Conservation (phyloP, 2,329 filamentous ascomycete species). For the Fusarium brachygibbosum region DNA sequence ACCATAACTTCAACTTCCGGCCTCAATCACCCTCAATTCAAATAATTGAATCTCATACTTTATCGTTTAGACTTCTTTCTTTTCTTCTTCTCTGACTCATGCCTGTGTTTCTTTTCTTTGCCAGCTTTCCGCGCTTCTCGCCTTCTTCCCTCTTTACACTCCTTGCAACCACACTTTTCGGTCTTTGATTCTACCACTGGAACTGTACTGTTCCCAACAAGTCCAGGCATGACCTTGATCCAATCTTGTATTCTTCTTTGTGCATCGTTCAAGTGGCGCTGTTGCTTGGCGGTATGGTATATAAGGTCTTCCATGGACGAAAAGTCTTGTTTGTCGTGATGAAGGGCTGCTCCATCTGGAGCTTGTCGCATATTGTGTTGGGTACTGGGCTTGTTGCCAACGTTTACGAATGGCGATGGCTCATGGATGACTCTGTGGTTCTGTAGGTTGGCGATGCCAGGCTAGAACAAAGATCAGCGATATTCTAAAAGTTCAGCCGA, state of each 20-base stretch:
- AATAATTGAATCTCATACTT: neutral
- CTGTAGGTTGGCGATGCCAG: neutral
- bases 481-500: neutral
- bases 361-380: neutral
- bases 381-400: neutral
- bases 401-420: neutral
- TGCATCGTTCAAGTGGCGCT: slow-evolving; percentile 26
- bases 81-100: slow-evolving; percentile 2
- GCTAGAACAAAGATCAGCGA: slow-evolving; percentile 14
- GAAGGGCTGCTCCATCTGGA: neutral
- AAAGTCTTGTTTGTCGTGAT: neutral
- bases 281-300: slow-evolving; percentile 24
- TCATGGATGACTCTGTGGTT: neutral
- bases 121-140: neutral
- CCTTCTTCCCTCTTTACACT: neutral
- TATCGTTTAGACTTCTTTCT: slow-evolving; percentile 11
- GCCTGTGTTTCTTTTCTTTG: slow-evolving; percentile 5
- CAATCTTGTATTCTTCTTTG: slow-evolving; percentile 34
- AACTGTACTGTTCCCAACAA: neutral
- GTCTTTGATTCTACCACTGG: neutral
- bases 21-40: neutral
- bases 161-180: neutral
- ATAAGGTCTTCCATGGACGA: slow-evolving; percentile 22
- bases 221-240: slow-evolving; percentile 28
- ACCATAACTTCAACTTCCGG: too few relatives aligned